Base-by-base conservation (phyloP, 176 grass and related monocot species). In the Pharus latifolius region DNA sequence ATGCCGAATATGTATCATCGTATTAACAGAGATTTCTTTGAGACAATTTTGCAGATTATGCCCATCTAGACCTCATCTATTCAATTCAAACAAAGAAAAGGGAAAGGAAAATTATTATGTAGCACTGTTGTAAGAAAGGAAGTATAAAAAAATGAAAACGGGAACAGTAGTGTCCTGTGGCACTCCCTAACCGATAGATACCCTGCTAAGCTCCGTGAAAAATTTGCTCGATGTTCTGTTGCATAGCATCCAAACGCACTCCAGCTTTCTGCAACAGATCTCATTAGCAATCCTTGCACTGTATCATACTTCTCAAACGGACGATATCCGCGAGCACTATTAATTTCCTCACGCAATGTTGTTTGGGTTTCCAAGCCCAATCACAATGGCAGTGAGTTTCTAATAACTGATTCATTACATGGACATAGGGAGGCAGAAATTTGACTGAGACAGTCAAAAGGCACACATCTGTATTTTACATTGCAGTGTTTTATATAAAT, bases 301-400 rank as follows among this genome's bases (percentile, higher is more conserved):
- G 76, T 98, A 98, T 93, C 90, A 24, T 74, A 98, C 60, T 98
- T 98, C 73, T 98, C 95, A 76, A 98, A 93, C 18, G 95, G 95
- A 19, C 78, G 83, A 56, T 98, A 93, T 62, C 88, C 90, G 6
- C 84, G 91, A 32, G 89, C 85, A 61, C 95, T 85, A 68, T 78
- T 98, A 53, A 98, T 98, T 76, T 93, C 95, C 48, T 91, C 95
- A 1, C 84, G 89, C 49, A 98, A 48, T 31, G 87, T 88, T 49
- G 79, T 85, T 76, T 98, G 95, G 56, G 93, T 93, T 52, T 98
- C 87, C 95, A 93, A 71, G 23, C 71, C 75, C 16, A 81, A 55
- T 16, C 10, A 73, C 59, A 58, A 68, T 18, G 30, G 32, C 7
- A 62, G 60, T 55, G 45, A 29, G 17, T 10, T 19, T 60, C 73